Conservation (phyloP, 257 asterid genomes). For the Schizonepeta tenuifolia region DNA sequence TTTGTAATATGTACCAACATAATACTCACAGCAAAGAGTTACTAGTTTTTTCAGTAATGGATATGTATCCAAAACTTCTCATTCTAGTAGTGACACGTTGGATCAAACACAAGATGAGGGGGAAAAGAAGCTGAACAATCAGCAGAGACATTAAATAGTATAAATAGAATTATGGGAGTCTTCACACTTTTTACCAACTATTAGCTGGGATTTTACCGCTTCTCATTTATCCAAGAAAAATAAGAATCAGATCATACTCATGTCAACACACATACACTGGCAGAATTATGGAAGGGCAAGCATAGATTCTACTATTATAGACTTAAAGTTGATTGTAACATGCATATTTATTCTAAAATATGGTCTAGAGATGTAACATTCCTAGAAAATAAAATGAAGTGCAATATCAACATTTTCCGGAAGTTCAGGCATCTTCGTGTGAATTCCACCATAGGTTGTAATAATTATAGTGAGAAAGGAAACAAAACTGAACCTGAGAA, state of each 20-base stretch:
- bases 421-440: constrained; percentile 8
- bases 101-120: background rate
- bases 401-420: background rate
- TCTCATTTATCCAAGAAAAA: too few species aligned
- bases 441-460: background rate
- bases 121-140: background rate
- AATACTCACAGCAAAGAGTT: background rate
- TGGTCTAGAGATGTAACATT: background rate
- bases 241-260: background rate
- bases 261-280: background rate
- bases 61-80: background rate
- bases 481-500: background rate
- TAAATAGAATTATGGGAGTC: background rate
- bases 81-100: background rate
- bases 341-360: background rate
- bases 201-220: background rate
- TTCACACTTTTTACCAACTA: background rate
- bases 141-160: background rate
- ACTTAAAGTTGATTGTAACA: background rate
- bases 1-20: background rate
- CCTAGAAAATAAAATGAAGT: background rate
- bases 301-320: background rate
- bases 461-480: background rate
- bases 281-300: background rate
- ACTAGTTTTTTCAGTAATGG: background rate